Conservation (phyloP, 176 grass and related monocot genomes). For the Rhynchospora tenuis region DNA sequence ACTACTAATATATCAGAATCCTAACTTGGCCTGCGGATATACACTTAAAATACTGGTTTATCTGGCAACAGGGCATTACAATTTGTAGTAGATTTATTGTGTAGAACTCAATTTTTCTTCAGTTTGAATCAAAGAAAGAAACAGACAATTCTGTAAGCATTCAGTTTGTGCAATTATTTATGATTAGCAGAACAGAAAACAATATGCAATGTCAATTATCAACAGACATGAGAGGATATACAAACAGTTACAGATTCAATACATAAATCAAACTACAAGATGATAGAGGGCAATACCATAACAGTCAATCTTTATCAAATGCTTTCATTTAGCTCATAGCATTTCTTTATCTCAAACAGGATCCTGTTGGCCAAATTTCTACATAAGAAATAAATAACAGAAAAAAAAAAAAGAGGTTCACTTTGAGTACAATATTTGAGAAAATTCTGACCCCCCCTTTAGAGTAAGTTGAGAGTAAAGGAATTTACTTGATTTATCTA, state of each 20-base stretch:
- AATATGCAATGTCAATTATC: not conserved
- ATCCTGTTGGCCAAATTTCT: not conserved
- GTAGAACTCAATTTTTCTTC: not conserved
- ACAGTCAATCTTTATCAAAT: not conserved
- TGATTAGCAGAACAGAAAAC: not conserved
- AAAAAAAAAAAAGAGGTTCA: not conserved
- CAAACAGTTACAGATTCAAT: not conserved
- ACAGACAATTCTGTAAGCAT: not conserved
- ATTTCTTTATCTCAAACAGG: not conserved
- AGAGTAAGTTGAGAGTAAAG: too few species aligned
- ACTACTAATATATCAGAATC: too few species aligned
- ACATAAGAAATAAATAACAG: not conserved
- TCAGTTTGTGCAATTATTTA: not conserved
- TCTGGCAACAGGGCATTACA: not conserved
- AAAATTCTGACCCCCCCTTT: too few species aligned
- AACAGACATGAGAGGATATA: not conserved
- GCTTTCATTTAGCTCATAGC: not conserved
- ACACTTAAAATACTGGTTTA: not conserved
- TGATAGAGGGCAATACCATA: not conserved
- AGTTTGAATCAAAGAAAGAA: not conserved
- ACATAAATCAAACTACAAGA: not conserved
- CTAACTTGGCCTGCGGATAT: too few species aligned
- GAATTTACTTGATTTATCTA: not conserved
- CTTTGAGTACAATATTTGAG: not conserved
- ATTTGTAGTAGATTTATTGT: not conserved